These are phyloP conservation scores for Lasiodiplodia hormozganensis DNA, from an alignment of 2,329 filamentous ascomycete species.

Conservation along the genomic window DNA sequence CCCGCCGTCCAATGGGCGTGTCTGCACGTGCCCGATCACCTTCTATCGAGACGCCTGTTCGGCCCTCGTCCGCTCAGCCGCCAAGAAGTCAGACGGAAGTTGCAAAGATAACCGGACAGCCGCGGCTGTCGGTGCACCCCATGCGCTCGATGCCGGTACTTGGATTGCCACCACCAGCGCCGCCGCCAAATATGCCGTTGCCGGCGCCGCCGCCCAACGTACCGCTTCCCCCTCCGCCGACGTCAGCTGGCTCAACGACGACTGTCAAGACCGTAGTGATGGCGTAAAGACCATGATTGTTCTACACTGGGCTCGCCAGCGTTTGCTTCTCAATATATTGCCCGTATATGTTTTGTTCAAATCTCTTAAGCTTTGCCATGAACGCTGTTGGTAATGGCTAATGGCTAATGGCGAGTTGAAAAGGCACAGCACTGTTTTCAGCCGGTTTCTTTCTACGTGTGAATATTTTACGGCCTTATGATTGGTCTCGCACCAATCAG, in stretches of 20 bases:
- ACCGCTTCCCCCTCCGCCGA: constrained; percentile 18
- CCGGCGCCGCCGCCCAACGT: constrained; percentile 43
- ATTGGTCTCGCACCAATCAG: background rate
- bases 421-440: background rate
- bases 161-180: constrained; percentile 53
- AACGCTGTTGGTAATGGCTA: constrained; percentile 21
- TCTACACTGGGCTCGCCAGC: background rate
- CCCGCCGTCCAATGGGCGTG: constrained; percentile 38
- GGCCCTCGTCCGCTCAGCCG: constrained; percentile 16
- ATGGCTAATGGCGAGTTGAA: constrained; percentile 24
- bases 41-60: constrained; percentile 4
- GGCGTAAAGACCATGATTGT: constrained; percentile 5
- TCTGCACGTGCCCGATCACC: constrained; percentile 16
- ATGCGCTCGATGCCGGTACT: constrained; percentile 47
- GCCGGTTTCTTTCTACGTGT: constrained; percentile 17
- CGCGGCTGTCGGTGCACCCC: constrained; percentile 23
- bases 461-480: constrained; percentile 3
- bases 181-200: constrained; percentile 54
- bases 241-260: constrained; percentile 7
- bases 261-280: constrained; percentile 19
- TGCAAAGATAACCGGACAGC: constrained; percentile 13
- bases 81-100: background rate
- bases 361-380: constrained; percentile 8
- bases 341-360: background rate
- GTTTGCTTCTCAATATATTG: background rate